Base-by-base conservation (phyloP, 441 rosid genomes). In the Aleurites moluccanus region DNA sequence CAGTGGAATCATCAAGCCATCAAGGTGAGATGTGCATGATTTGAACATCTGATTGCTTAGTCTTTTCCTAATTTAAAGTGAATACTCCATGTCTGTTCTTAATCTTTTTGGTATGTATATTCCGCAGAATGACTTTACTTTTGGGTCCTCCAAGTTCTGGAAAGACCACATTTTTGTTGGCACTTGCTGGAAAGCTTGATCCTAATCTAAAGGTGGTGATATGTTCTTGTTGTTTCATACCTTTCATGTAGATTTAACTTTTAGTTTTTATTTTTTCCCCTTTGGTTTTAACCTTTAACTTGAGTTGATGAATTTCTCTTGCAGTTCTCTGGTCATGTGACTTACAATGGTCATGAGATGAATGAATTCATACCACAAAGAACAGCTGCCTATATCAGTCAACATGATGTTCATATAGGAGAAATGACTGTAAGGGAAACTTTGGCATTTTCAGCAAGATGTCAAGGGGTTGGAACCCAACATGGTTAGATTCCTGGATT, bases 51-150 rank as follows among this genome's bases (percentile, higher is more conserved):
- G 49, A 60, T 25, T 27, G 6, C 40, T 60, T 60, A 50, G 21
- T 55, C 6, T 11, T 66, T 56, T 74, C 18, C 8, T 15, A 6
- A 1, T 66, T 23, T 56, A 15, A 45, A 20, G 9, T 23, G 20
- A 18, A 21, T 38, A 18, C 60, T 59, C 1, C 20, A 8, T 27
- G 44, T n/a, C 47, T 18, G 5, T 27, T 45, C 33, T 28, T 2
- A 18, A 18, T 10, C 20, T 60, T 18, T 30, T 8, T 10, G 10
- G 10, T 25, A 8, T 21, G 20, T 70, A 4, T 20, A 14, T n/a
- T 23, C 13, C 16, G 40, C 70, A 82, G 92, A 74, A 84, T 88
- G 89, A 72, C 89, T 35, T 73, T 88, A 79, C 90, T 88, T 33
- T 42, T 72, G 28, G 80, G 80, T 23, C 80, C 76, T 53, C 81